A percentile compares a stretch with the other conserved stretches of the same genome.
Evolutionary conservation across 139 green algal species (phyloP).

Genomic region (Axilococcus clingmanii): DNA sequence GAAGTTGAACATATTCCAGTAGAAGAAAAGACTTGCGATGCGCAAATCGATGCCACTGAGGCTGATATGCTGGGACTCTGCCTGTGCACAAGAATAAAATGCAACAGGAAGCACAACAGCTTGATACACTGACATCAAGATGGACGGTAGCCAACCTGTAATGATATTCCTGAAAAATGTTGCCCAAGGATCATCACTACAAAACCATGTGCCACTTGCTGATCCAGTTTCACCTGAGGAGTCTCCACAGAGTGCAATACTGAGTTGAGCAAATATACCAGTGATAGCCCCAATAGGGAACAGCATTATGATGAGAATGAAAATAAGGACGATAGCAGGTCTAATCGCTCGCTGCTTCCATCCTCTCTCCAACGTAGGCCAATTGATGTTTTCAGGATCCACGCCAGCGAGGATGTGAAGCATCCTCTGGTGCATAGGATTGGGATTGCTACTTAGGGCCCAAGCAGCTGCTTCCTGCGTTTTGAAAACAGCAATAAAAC

Average conservation of each 20-base stretch:
- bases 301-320: constrained; percentile 24
- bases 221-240: neutral
- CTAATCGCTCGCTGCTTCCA: constrained; percentile 7
- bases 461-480: constrained; percentile 11
- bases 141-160: constrained; percentile 49
- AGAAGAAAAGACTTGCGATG: constrained; percentile 40
- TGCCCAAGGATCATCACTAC: constrained; percentile 14
- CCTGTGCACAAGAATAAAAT: constrained; percentile 4
- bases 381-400: constrained; percentile 32
- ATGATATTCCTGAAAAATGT: constrained; percentile 37
- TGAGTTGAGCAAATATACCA: neutral
- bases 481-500: constrained; percentile 21
- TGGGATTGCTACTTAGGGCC: constrained; percentile 14
- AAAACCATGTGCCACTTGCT: constrained; percentile 38
- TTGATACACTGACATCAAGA: constrained; percentile 66
- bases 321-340: constrained; percentile 3
- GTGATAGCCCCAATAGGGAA: constrained; percentile 27
- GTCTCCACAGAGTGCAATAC: neutral
- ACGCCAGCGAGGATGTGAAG: constrained; percentile 15
- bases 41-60: constrained; percentile 30
- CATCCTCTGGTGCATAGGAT: constrained; percentile 17
- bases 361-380: constrained; percentile 11
- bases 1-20: constrained; percentile 60
- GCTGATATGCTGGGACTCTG: constrained; percentile 3
- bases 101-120: constrained; percentile 25